Base-by-base conservation (phyloP, 129 eudicot genomes). In the Flaveria ramosissima region DNA sequence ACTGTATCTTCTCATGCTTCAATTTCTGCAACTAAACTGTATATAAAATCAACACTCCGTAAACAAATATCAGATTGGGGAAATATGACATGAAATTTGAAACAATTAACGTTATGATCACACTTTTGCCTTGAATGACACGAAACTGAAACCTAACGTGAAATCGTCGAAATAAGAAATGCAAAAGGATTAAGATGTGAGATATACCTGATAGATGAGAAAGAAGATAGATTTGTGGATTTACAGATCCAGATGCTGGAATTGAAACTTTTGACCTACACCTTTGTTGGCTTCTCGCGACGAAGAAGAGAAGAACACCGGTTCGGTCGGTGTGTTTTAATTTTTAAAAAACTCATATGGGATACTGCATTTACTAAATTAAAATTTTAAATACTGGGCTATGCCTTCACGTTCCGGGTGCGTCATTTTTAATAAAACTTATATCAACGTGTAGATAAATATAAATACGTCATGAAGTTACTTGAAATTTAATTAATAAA, bases 1-100 rank as follows among this genome's bases (percentile, higher is more conserved):
- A 73, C 90, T 89, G 19, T 89, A 82, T 80, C 91, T 84, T 71
- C 91, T 77, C 95, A 89, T 89, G 81, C 23, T 74, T 73, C 65
- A 65, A 67, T 65, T 76, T 80, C 67, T 21, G 53, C 70, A 80
- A 71, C 27, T 3, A 45, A 50, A 73, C 46, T 21, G 66, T 12
- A 66, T 26, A 7, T 24, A 5, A 45, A 45, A 21, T 45, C 3
- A 9, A 60, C 13, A 24, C 17, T 43, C 0, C 51, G 13, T 24
- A 9, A 15, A 41, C 7, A 39, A 39, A 36, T 9, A 21, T 57
- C 43, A 19, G 51, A 11, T 10, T 72, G 32, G 32, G 59, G 15
- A 57, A 21, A 74, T 74, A 36, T 24, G n/a, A n/a, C n/a, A n/a
- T n/a, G n/a, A n/a, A n/a, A 32, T 4, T 5, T 0, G 39, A 32